Evolutionary conservation across 139 green algal species (phyloP).

Genomic region (Edaphochlamys debaryana): DNA sequence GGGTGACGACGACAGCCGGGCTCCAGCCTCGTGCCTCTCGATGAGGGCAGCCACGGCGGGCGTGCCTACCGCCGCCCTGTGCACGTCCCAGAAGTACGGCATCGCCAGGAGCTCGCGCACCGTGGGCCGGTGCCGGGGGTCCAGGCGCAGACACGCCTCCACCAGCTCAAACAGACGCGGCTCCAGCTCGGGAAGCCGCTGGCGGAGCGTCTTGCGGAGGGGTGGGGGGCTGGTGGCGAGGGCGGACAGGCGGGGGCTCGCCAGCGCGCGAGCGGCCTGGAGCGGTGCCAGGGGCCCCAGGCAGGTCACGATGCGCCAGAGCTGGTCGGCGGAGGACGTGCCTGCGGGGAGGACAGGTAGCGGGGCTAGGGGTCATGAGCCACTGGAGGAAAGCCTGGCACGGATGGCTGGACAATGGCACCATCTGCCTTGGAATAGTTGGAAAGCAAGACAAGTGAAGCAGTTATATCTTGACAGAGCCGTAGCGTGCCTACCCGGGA

Average conservation of each 20-base stretch:
- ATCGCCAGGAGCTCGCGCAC: constrained; percentile 69
- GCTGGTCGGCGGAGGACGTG: constrained; percentile 71
- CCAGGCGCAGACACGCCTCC: constrained; percentile 65
- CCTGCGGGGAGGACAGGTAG: neutral
- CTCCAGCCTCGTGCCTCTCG: too few relatives aligned
- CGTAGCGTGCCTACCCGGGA: neutral
- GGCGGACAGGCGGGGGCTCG: neutral
- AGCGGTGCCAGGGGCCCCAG: constrained; percentile 54
- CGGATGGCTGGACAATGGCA: too few relatives aligned
- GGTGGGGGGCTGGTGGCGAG: neutral
- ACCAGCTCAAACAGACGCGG: constrained; percentile 8
- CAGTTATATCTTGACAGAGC: neutral
- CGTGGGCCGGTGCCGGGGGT: constrained; percentile 64
- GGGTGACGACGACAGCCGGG: too few relatives aligned
- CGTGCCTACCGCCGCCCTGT: too few relatives aligned
- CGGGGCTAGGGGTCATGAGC: too few relatives aligned
- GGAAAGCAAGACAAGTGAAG: neutral
- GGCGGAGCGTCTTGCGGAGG: neutral
- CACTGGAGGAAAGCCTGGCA: too few relatives aligned
- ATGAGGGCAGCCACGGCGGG: too few relatives aligned
- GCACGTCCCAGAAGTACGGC: constrained; percentile 67
- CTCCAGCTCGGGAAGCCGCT: constrained; percentile 3
- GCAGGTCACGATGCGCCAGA: constrained; percentile 71
- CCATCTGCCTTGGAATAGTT: neutral
- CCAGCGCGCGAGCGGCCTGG: constrained; percentile 46